Conservation (phyloP, 345 rosid genomes). For the Salix caprea region DNA sequence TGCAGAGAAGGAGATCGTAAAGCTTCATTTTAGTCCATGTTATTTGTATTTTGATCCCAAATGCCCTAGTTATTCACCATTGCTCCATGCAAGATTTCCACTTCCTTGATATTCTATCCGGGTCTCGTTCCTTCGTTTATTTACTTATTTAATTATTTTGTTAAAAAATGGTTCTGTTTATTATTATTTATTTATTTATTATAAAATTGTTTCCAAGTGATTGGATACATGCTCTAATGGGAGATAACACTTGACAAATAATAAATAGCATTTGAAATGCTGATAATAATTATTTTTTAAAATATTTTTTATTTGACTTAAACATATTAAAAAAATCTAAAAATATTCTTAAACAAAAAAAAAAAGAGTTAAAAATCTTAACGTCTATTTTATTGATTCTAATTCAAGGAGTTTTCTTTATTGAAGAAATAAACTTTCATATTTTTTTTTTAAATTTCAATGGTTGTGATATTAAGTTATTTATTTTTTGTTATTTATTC, state of each 20-base stretch:
- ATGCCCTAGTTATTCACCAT: background rate
- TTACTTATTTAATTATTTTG: background rate
- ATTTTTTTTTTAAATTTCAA: background rate
- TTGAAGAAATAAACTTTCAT: background rate
- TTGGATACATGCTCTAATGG: too few relatives aligned
- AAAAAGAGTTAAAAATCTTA: rapidly evolving
- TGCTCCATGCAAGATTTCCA: background rate
- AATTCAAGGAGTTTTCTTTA: background rate
- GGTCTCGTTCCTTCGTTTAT: background rate
- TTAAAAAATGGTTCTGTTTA: too few relatives aligned
- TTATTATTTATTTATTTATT: too few relatives aligned
- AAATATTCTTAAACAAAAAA: too few relatives aligned
- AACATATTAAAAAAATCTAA: too few relatives aligned
- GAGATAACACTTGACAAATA: too few relatives aligned
- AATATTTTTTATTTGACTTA: too few relatives aligned
- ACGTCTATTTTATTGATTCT: background rate
- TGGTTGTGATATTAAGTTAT: background rate
- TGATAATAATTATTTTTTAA: too few relatives aligned
- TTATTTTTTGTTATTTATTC: background rate
- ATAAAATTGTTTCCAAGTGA: too few relatives aligned
- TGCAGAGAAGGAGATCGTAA: background rate
- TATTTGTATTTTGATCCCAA: background rate
- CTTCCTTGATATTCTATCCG: background rate
- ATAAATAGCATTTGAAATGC: too few relatives aligned
- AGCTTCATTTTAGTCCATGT: background rate